Conservation (phyloP, 129 eudicot species). For the Chrysanthemum makinoi region DNA sequence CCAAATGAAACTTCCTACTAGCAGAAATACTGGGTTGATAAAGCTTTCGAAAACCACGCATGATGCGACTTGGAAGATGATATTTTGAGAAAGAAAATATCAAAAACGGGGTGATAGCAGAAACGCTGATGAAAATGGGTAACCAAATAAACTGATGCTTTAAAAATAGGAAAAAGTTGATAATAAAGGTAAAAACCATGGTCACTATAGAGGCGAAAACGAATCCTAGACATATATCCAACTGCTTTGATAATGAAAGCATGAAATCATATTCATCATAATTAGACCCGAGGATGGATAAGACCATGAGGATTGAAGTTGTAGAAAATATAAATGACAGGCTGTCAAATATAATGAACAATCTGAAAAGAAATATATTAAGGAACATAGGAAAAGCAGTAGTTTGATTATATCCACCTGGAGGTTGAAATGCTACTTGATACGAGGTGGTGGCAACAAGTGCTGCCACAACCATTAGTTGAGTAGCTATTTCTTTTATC, state of each 20-base stretch:
- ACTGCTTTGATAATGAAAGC: background rate
- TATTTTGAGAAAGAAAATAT: background rate
- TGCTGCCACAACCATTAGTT: slow-evolving; percentile 1
- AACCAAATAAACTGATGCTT: background rate
- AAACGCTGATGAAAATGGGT: background rate
- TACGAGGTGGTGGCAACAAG: background rate
- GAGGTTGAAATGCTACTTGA: background rate
- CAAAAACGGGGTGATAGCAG: background rate
- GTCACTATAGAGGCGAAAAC: background rate
- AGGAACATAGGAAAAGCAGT: background rate
- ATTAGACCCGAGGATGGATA: slow-evolving; percentile 5
- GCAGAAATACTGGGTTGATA: too few species aligned
- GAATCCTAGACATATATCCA: background rate
- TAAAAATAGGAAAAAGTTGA: background rate
- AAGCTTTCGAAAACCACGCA: background rate
- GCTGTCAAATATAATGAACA: background rate
- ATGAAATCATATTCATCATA: background rate
- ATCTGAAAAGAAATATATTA: background rate
- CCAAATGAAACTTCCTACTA: too few species aligned
- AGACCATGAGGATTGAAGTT: background rate
- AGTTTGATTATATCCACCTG: background rate
- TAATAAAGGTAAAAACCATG: background rate
- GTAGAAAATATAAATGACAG: background rate
- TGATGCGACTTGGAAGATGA: background rate
- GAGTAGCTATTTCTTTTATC: slow-evolving; percentile 10